Base-by-base conservation (phyloP, 2,329 filamentous ascomycete genomes). In the Venturia oleaginea region DNA sequence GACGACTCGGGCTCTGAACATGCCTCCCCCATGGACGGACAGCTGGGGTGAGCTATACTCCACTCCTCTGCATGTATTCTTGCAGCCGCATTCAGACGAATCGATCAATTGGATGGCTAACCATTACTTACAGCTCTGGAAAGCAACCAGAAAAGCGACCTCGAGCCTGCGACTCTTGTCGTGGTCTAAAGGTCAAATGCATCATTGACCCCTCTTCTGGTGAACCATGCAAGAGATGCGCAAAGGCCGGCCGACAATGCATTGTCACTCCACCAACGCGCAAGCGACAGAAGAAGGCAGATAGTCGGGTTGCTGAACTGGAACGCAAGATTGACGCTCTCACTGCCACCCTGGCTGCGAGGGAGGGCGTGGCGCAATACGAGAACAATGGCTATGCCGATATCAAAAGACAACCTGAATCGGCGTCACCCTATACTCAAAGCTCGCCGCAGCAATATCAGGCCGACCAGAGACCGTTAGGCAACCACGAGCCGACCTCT, bases 281-380 rank as follows among this genome's bases (percentile, higher is more conserved):
- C 48, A 96, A 95, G 77, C 83, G 92, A 55, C 90, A 93, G 78
- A 96, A 93, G 80, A 96, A 96, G 80, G 92, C 90, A 63, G 92
- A 96, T 73, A 93, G 86, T 68, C 83, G 91, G 62, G 92, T 97
- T 15, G 89, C 91, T 10, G 92, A 96, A 78, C 81, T 97, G 62
- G 92, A 96, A 79, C 91, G 88, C 80, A 95, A 95, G 79, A 93
- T 96, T 68, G 91, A 96, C 78, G 90, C 89, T 10, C 74, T 96
- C 72, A 96, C 90, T 8, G 90, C 91, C 7, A 91, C 86, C 42
- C 73, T 96, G 68, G 87, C 62, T 10, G 46, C 46, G 11, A 34
- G 62, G 22, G 62, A 63, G 22, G 62, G 59, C 59, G 40, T 40
- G 6, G 55, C 55, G 22, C 37, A 40, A 42, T 60, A 60, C 40